Percentiles rank a stretch among this genome's conserved stretches.
phyloP scores from a whole-genome alignment of 352 stramenopile genomes.

The Blastocystis sp. region DNA sequence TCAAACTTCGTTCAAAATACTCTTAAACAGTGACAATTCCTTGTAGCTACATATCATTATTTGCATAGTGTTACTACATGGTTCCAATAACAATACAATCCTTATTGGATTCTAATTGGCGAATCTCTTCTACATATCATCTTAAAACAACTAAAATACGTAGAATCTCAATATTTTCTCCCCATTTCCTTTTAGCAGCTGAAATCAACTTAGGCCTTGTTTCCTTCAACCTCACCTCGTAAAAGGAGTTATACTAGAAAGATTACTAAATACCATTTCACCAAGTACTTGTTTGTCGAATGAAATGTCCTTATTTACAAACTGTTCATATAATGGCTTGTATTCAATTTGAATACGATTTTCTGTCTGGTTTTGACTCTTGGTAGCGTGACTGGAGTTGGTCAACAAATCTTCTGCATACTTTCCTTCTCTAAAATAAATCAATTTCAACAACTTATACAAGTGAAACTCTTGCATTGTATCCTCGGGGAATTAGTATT shows the following conservation, averaged over 20 bases:
- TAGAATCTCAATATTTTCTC: neutral
- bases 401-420: conserved; percentile 15
- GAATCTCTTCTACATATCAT: conserved; percentile 1
- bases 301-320: conserved; percentile 1
- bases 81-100: conserved; percentile 63
- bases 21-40: conserved; percentile 62
- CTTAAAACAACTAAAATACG: neutral
- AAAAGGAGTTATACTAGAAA: conserved; percentile 51
- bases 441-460: conserved; percentile 7
- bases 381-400: neutral
- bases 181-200: conserved; percentile 13
- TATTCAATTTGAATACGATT: neutral
- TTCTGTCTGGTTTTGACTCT: conserved; percentile 52
- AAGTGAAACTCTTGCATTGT: neutral
- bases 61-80: neutral
- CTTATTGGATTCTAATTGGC: neutral
- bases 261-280: neutral
- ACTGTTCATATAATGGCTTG: neutral
- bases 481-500: neutral
- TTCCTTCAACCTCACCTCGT: conserved; percentile 25
- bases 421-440: conserved; percentile 33
- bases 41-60: conserved; percentile 31
- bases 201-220: neutral
- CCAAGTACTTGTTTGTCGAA: conserved; percentile 16
- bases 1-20: conserved; percentile 51